phyloP scores from a whole-genome alignment of 2,329 filamentous ascomycete genomes.

The Penicillium crustosum region DNA sequence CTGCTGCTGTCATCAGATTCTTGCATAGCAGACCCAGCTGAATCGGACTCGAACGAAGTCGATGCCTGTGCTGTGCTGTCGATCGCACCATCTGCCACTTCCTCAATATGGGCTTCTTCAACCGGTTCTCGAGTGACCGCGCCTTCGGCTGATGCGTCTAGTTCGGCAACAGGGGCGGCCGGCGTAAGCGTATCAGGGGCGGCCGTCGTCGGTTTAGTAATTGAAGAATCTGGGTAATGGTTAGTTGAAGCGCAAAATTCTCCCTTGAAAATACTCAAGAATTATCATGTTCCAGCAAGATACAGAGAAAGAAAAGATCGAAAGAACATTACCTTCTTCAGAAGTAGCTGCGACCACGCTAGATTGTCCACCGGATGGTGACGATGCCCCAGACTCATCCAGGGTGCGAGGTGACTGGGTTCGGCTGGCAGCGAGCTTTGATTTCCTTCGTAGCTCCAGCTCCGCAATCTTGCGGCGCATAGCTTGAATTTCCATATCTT shows the following conservation, averaged over 20 bases:
- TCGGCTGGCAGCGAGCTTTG: constrained; percentile 41
- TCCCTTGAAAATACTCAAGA: neutral
- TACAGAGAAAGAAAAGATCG: neutral
- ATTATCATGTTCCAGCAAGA: neutral
- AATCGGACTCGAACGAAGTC: constrained; percentile 29
- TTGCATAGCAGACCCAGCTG: constrained; percentile 40
- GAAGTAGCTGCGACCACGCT: constrained; percentile 3
- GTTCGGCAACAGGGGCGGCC: neutral
- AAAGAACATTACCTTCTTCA: constrained; percentile 11
- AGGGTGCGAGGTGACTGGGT: constrained; percentile 36
- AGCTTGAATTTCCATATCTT: constrained; percentile 50
- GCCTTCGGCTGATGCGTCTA: neutral
- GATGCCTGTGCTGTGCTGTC: constrained; percentile 18
- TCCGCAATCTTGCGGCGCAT: constrained; percentile 53
- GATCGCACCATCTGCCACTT: constrained; percentile 12
- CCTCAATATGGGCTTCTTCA: constrained; percentile 12
- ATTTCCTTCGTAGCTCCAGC: constrained; percentile 45
- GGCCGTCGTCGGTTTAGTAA: constrained; percentile 22
- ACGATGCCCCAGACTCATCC: constrained; percentile 24
- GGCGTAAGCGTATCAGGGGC: neutral
- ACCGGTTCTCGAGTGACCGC: constrained; percentile 2
- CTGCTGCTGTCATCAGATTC: constrained; percentile 35
- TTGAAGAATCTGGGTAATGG: constrained; percentile 42
- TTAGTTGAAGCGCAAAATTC: constrained; percentile 28
- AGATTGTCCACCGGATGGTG: constrained; percentile 20